Percentiles rank a stretch among this genome's conserved stretches.
These are phyloP conservation scores for Rhynchosporium secalis DNA, from an alignment of 2,329 filamentous ascomycete species.

Conservation along the genomic window DNA sequence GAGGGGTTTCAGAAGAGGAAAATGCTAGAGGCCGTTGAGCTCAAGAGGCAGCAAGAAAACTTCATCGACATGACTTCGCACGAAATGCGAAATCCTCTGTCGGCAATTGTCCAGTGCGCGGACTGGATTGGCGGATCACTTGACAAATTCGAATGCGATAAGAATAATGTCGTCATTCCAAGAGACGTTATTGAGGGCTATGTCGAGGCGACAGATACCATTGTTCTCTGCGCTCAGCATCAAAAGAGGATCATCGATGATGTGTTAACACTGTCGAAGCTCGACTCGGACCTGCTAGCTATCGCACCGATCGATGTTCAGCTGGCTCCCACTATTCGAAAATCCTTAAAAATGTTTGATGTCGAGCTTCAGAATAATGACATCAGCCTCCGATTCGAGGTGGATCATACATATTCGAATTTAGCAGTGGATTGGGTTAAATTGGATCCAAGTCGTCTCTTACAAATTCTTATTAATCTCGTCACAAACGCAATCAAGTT, in stretches of 20 bases:
- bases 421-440: slow-evolving; percentile 64
- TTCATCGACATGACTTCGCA: slow-evolving; percentile 72
- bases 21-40: slow-evolving; percentile 46
- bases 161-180: slow-evolving; percentile 39
- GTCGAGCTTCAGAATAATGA: slow-evolving; percentile 69
- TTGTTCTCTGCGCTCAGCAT: slow-evolving; percentile 73
- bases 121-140: slow-evolving; percentile 64
- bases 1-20: slow-evolving; percentile 44
- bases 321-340: slow-evolving; percentile 52
- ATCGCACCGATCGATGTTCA: slow-evolving; percentile 59
- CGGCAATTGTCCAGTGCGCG: slow-evolving; percentile 71
- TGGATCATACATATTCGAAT: slow-evolving; percentile 61
- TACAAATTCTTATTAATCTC: slow-evolving; percentile 79
- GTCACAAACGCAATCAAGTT: slow-evolving; percentile 83
- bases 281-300: slow-evolving; percentile 71
- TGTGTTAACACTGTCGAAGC: slow-evolving; percentile 70
- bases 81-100: slow-evolving; percentile 73
- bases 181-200: slow-evolving; percentile 56
- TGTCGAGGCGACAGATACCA: slow-evolving; percentile 74
- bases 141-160: slow-evolving; percentile 38
- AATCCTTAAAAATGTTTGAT: slow-evolving; percentile 76
- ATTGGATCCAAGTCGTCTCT: slow-evolving; percentile 71
- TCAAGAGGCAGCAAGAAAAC: slow-evolving; percentile 71
- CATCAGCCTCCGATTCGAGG: slow-evolving; percentile 64
- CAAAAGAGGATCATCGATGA: slow-evolving; percentile 76